These are phyloP conservation scores for Castanea sativa DNA, from an alignment of 306 rosid species.

Conservation along the genomic window DNA sequence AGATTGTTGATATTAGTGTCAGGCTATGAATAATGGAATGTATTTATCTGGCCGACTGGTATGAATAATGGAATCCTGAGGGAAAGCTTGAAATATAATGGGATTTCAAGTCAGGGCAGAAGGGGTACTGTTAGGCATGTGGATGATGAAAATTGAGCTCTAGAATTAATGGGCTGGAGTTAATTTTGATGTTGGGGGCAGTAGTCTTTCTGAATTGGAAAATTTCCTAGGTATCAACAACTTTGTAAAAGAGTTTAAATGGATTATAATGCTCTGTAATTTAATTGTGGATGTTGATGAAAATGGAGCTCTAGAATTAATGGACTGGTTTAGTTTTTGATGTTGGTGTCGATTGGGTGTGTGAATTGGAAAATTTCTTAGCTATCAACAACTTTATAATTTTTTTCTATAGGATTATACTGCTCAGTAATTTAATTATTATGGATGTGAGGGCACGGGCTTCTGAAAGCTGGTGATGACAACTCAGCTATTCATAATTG, in stretches of 20 bases:
- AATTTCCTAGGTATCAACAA: no score
- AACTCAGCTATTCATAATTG: background rate
- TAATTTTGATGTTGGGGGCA: background rate
- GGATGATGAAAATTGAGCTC: background rate
- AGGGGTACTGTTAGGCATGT: background rate
- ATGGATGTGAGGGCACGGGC: background rate
- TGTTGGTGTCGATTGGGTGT: background rate
- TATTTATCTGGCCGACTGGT: background rate
- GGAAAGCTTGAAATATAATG: background rate
- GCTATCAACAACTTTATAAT: no score
- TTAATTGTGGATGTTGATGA: background rate
- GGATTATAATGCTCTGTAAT: background rate
- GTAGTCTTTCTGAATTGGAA: background rate
- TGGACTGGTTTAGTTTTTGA: background rate
- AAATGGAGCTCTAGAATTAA: background rate
- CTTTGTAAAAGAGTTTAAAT: no score
- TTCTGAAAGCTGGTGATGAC: no score
- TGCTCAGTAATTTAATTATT: background rate
- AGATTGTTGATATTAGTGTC: background rate
- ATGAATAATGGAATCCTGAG: background rate
- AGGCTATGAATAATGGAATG: background rate
- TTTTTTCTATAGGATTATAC: no score
- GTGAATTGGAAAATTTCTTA: background rate
- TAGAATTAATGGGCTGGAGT: background rate
- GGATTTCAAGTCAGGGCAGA: background rate